phyloP scores from a whole-genome alignment of 257 asterid genomes.

The Craterostigma plantagineum region DNA sequence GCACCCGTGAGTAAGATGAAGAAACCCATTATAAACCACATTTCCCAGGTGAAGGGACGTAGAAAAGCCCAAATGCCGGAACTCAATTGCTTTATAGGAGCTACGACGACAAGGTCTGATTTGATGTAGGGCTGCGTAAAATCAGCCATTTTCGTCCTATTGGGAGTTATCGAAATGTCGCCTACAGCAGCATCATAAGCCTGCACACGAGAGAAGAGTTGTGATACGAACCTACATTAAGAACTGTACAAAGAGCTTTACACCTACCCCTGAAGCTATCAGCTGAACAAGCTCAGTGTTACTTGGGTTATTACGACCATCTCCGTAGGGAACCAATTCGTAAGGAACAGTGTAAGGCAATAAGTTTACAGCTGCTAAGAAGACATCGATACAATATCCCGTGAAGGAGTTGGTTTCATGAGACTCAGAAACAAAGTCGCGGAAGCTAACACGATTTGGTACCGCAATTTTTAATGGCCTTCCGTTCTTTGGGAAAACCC shows the following conservation, averaged over 20 bases:
- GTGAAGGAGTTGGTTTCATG: slow-evolving; percentile 37
- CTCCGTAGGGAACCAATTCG: slow-evolving; percentile 63
- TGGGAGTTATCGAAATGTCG: slow-evolving; percentile 31
- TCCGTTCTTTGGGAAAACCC: slow-evolving; percentile 88
- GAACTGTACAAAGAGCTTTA: too few species aligned
- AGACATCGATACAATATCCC: slow-evolving; percentile 89
- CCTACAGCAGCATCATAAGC: slow-evolving; percentile 38
- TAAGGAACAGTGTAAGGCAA: slow-evolving; percentile 80
- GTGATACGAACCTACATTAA: too few species aligned
- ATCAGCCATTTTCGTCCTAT: slow-evolving; percentile 39
- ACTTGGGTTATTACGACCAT: slow-evolving; percentile 56
- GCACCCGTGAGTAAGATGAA: slow-evolving; percentile 37
- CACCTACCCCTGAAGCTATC: slow-evolving; percentile 68
- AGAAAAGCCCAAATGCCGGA: slow-evolving; percentile 57
- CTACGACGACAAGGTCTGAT: slow-evolving; percentile 59
- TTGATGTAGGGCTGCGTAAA: slow-evolving; percentile 56
- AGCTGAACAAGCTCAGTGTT: slow-evolving; percentile 40
- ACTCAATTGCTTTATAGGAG: slow-evolving; percentile 26
- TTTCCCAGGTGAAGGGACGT: slow-evolving; percentile 32
- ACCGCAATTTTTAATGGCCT: slow-evolving; percentile 65
- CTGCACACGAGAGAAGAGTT: slow-evolving; percentile 12
- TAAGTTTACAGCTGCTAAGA: slow-evolving; percentile 66
- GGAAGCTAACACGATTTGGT: slow-evolving; percentile 54
- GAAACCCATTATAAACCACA: slow-evolving; percentile 43
- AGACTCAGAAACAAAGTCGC: slow-evolving; percentile 61